Evolutionary conservation across 129 eudicot species (phyloP), one percentile per base, ranked within the genome.

Genomic region (Lactuca saligna): DNA sequence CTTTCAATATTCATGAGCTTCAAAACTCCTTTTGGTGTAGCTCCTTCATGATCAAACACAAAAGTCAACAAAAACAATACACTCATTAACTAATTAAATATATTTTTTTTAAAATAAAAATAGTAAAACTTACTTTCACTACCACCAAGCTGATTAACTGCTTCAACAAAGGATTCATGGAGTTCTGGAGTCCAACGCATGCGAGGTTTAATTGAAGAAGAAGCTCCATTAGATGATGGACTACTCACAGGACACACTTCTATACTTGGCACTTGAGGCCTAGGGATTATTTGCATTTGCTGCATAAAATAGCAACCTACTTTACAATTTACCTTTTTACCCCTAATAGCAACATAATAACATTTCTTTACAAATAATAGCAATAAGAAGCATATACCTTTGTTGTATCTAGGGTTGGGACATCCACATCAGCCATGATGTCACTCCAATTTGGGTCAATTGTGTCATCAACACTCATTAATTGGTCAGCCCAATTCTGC

Each of bases 111-210:
- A 46, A 20, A 9, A 32, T 3, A 42, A 62, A 51, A 11, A 60
- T 17, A 48, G 17, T 46, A n/a, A 64, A 11, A 79, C 88, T 8
- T 46, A 92, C 98, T 73, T 79, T 92, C 98, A 66, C 98, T 75
- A 16, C 97, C 97, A 53, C 96, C 98, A 63, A 92, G 86, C 54
- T 87, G 83, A 76, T 75, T 84, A 46, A 86, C 96, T 16, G 96
- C 91, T 48, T 89, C 91, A 42, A 89, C 88, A 73, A 92, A 92
- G 66, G 86, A 73, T 65, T 92, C 98, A 65, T 92, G 98, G 68
- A 89, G 96, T 74, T 92, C 98, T 15, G 86, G 96, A 2, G 98
- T 92, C 98, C 98, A 92, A 67, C 98, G 95, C 96, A 92, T 92
- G 20, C 98, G 96, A 7, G 86, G 61, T 74, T 92, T 92, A 16